Base-by-base conservation (phyloP, 331 rosid genomes). In the Pyrus hybrid region DNA sequence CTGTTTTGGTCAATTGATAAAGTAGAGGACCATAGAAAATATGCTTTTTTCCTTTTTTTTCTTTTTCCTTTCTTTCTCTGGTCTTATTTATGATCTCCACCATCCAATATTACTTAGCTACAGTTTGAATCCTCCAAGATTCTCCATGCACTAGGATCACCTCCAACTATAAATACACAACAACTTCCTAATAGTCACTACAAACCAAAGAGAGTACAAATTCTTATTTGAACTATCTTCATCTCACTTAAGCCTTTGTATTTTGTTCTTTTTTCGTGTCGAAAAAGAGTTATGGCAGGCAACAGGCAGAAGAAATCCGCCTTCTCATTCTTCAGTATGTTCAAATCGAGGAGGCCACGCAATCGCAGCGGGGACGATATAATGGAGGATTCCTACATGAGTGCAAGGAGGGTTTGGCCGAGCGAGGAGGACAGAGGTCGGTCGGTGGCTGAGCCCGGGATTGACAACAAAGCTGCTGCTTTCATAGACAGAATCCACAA, bases 401-500 rank as follows among this genome's bases (percentile, higher is more conserved):
- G 75, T 68, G 32, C 30, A 16, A 62, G 77, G 29, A 89, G 61
- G 85, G 80, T 86, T 33, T 87, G 93, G 93, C 87, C 86, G 30
- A 89, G 91, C 62, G 89, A 86, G 14, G 89, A 88, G 43, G 93
- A 88, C 75, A 86, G 80, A 81, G 89, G 80, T 6, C 74, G 84
- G 0, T 88, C 89, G 91, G 93, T 88, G 2, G 93, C 91, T 73
- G 93, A 88, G 68, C 91, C 93, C 73, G 84, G 78, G 21, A 86
- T 88, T 75, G 86, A 88, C 76, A 76, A 45, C 81, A 88, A 81
- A 67, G 90, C 93, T 57, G 60, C 81, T 4, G 86, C 72, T 71
- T 88, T 17, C 72, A 88, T 88, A 65, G 87, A 83, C 5, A 41
- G 72, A 68, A 68, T 58, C 22, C 83, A 88, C 88, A 86, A 75